Percentiles rank a stretch among this genome's conserved stretches.
phyloP scores from a whole-genome alignment of 371 early-diverging fungal species.

The Mucor irregularis region DNA sequence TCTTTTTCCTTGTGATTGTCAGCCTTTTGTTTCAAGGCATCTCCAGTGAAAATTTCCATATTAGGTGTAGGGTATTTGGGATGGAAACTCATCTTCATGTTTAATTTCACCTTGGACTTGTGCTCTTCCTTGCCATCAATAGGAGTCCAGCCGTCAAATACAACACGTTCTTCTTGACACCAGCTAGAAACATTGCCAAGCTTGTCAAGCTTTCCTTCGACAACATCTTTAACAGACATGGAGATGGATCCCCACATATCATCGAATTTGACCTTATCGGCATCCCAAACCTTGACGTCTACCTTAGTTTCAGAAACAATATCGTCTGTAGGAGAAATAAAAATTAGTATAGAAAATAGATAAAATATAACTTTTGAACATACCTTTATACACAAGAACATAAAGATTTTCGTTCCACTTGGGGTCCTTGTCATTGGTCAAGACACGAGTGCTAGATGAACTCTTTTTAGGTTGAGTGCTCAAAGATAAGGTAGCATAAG shows the following conservation, averaged over 20 bases:
- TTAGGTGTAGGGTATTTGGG: slow-evolving; percentile 41
- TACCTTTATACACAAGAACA: slow-evolving; percentile 35
- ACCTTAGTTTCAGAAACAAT: slow-evolving; percentile 37
- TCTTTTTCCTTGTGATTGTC: slow-evolving; percentile 8
- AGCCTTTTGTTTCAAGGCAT: slow-evolving; percentile 9
- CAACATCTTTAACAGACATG: slow-evolving; percentile 33
- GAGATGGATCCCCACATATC: slow-evolving; percentile 44
- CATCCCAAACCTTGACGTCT: slow-evolving; percentile 49
- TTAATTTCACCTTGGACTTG: slow-evolving; percentile 32
- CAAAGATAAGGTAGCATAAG: slow-evolving; percentile 40
- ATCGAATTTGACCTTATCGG: slow-evolving; percentile 46
- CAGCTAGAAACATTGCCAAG: slow-evolving; percentile 36
- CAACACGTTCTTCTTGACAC: slow-evolving; percentile 37
- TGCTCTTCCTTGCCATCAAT: slow-evolving; percentile 36
- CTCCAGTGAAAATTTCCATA: slow-evolving; percentile 15
- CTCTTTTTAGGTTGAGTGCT: slow-evolving; percentile 39
- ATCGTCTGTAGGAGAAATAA: slow-evolving; percentile 26
- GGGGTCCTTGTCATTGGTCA: slow-evolving; percentile 46
- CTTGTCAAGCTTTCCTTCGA: slow-evolving; percentile 32
- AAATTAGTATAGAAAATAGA: not conserved
- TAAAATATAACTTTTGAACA: not conserved
- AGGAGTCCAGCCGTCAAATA: slow-evolving; percentile 47
- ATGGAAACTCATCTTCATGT: slow-evolving; percentile 45
- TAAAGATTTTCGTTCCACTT: slow-evolving; percentile 44
- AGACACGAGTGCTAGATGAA: slow-evolving; percentile 36